Evolutionary conservation across 805 yeast genomes (phyloP), one percentile per base, ranked within the genome.

Genomic region (Teunomyces kruisii): DNA sequence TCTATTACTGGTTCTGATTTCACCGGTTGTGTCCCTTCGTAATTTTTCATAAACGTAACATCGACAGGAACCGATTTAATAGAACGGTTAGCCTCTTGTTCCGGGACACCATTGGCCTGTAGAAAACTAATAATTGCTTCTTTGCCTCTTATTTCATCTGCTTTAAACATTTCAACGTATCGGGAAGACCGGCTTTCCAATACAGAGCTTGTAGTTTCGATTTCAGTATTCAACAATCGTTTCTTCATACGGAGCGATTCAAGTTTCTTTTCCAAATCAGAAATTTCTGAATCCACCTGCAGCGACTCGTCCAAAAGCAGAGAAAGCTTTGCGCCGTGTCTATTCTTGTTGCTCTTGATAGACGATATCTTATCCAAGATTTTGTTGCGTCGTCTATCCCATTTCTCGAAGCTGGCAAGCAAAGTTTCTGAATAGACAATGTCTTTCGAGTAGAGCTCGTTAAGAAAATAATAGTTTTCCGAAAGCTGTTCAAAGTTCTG

Each of bases 101-200:
- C 13, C 9, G 47, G 44, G 9, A 44, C 32, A 9, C 68, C 66
- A 43, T 54, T 57, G 24, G 54, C 54, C 14, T 50, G 53, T 5
- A 72, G 52, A 40, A 68, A 55, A 16, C 50, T 53, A 3, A 40
- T 28, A 1, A 75, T 64, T 0, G 72, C 70, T 1, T 53, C 53
- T 38, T 50, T 57, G 13, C 78, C 81, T n/a, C 57, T 51, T 2
- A 32, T 44, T 39, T 76, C 80, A 19, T 75, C 56, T 4, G 59
- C 61, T 22, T 61, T 62, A 39, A 76, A 70, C 22, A 68, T 54
- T 30, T 73, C 74, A 12, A 70, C 70, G 47, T 72, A 75, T 33
- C 67, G 67, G 9, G 78, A 72, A 0, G 79, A 56, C 48, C 65
- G 70, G 45, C 78, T 74, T 44, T 79, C 83, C 19, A 79, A 50